Percentiles rank a stretch among this genome's conserved stretches.
These are phyloP conservation scores for Aspergillus panamensis DNA, from an alignment of 495 filamentous ascomycete genomes.

Conservation along the genomic window DNA sequence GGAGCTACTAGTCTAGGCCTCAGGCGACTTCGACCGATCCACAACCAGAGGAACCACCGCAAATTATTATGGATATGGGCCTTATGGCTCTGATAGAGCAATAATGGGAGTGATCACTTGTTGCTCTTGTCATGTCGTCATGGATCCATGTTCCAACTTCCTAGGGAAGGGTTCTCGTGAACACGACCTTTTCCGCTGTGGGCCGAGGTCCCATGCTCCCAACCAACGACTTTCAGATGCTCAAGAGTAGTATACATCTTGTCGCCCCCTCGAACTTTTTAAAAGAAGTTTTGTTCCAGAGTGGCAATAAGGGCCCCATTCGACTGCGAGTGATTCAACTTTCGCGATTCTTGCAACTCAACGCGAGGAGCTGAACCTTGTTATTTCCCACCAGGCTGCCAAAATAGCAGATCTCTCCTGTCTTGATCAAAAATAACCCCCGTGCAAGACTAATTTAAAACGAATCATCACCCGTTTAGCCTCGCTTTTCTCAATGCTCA, in stretches of 20 bases:
- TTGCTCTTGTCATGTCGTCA: neutral
- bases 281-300: conserved; percentile 9
- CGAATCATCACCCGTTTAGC: neutral
- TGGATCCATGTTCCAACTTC: neutral
- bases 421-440: neutral
- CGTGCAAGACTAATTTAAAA: neutral
- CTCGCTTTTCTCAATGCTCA: neutral
- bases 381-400: neutral
- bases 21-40: conserved; percentile 11
- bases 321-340: neutral
- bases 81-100: no score
- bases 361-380: neutral
- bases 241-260: neutral
- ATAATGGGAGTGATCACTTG: neutral
- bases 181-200: neutral
- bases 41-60: no score
- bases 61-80: no score
- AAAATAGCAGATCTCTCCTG: no score
- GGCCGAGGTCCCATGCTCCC: conserved; percentile 5
- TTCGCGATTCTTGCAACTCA: neutral
- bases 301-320: neutral
- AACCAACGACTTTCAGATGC: conserved; percentile 9
- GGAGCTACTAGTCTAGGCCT: conserved; percentile 6
- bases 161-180: neutral
- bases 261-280: conserved; percentile 7